Base-by-base conservation (phyloP, 140 eudicot genomes). In the Senecio squalidus region DNA sequence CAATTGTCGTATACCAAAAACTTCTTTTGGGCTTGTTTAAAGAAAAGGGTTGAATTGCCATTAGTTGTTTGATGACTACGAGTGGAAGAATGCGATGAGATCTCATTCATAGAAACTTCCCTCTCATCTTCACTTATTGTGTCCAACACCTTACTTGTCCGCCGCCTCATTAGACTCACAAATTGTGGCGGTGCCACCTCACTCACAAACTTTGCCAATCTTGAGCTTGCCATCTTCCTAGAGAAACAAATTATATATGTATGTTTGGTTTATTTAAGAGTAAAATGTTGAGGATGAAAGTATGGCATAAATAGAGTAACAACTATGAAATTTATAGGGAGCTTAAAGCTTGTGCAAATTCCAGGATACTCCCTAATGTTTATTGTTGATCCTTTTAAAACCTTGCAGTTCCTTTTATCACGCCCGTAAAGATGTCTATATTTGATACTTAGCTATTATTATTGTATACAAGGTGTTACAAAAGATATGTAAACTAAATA, bases 181-280 rank as follows among this genome's bases (percentile, higher is more conserved):
- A 79, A 65, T 14, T 70, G 81, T 0, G 85, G 81, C 2, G 81
- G 81, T 27, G 85, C 81, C 0, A 70, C 81, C 61, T 79, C 85
- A 5, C 65, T 65, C 2, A 75, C 78, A 47, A 74, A 74, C 62
- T 75, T 67, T 14, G 84, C 81, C 9, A 79, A 47, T 43, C 77
- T 54, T 46, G 81, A 65, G 47, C 70, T 74, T 36, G 84, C 84
- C 84, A 79, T 79, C 9, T 44, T 0, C 3, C 14, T 26, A 14
- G 17, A 20, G 36, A 63, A 22, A 49, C 11, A 26, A 30, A 15
- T 11, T 54, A 24, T 48, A 22, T 58, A 6, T 62, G 29, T 66
- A 17, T 58, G 45, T 55, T 29, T 15, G n/a, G 11, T 5, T 17
- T 58, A 24, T 24, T 50, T 4, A 34, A 4, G 6, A n/a, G 38